Evolutionary conservation across 2,329 filamentous ascomycete species (phyloP).

Genomic region (Colletotrichum somersetense): DNA sequence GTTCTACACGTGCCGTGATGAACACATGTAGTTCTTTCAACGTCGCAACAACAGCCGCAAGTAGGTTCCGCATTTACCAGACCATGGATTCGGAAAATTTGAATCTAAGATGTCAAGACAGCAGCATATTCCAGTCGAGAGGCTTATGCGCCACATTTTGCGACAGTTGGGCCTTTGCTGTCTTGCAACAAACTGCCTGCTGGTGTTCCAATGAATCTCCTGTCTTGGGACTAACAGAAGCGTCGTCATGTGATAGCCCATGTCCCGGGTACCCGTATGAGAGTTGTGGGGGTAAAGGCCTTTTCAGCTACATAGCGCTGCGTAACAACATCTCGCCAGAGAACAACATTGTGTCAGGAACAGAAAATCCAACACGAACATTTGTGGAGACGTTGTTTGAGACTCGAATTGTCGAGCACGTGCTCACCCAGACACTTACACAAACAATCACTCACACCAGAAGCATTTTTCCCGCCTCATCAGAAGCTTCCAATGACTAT

Average conservation of each 20-base stretch:
- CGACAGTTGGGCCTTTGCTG: neutral
- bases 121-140: constrained; percentile 1
- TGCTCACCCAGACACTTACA: neutral
- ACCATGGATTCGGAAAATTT: neutral
- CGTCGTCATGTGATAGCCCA: neutral
- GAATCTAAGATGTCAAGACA: neutral
- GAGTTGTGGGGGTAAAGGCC: neutral
- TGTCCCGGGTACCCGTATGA: constrained; percentile 9
- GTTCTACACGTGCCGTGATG: no score
- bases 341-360: neutral
- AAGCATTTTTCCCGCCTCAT: neutral
- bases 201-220: constrained; percentile 2
- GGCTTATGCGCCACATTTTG: neutral
- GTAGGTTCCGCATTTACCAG: neutral
- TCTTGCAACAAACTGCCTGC: neutral
- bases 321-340: neutral
- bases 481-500: neutral
- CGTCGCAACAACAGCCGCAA: neutral
- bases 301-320: neutral
- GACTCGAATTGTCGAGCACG: neutral
- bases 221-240: neutral
- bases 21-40: constrained; percentile 2
- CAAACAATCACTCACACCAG: neutral
- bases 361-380: neutral
- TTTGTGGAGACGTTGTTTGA: neutral